phyloP scores from a whole-genome alignment of 2,329 filamentous ascomycete genomes.

The Xylaria sp. region DNA sequence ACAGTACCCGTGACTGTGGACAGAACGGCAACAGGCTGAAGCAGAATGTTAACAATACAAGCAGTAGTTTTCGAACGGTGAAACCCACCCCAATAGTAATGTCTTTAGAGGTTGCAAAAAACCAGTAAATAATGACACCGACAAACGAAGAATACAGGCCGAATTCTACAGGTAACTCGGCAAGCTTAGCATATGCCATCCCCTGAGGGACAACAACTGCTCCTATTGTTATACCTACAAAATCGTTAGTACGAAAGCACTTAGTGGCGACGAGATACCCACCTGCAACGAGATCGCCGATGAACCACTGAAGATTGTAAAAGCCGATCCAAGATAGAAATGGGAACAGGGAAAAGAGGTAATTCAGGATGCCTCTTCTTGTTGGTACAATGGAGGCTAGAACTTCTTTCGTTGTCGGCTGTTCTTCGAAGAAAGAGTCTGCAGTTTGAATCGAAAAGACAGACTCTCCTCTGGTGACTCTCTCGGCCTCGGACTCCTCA shows the following conservation, averaged over 20 bases:
- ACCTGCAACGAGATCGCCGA: constrained; percentile 91
- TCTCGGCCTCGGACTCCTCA: constrained; percentile 72
- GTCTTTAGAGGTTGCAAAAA: constrained; percentile 97
- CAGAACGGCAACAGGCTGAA: constrained; percentile 90
- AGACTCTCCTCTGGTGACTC: constrained; percentile 80
- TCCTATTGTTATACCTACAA: constrained; percentile 63
- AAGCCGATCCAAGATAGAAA: constrained; percentile 88
- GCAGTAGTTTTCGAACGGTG: constrained; percentile 4
- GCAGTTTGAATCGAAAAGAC: constrained; percentile 77
- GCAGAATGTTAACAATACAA: constrained; percentile 32
- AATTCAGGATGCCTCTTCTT: constrained; percentile 63
- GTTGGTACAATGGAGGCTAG: constrained; percentile 71
- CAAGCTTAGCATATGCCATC: constrained; percentile 93
- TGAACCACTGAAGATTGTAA: constrained; percentile 91
- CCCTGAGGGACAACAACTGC: constrained; percentile 88
- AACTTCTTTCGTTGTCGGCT: constrained; percentile 80
- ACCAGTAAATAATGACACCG: constrained; percentile 94
- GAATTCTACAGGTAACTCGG: constrained; percentile 81
- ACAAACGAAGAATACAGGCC: constrained; percentile 97
- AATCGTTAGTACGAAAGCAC: constrained; percentile 38
- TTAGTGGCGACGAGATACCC: constrained; percentile 46
- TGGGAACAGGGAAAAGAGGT: constrained; percentile 80
- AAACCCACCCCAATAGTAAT: constrained; percentile 89
- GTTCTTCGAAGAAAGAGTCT: constrained; percentile 84
- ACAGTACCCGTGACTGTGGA: constrained; percentile 90